A percentile compares a stretch with the other conserved stretches of the same genome.
phyloP scores from a whole-genome alignment of 176 grass and related monocot species.

The Raddia guianensis region DNA sequence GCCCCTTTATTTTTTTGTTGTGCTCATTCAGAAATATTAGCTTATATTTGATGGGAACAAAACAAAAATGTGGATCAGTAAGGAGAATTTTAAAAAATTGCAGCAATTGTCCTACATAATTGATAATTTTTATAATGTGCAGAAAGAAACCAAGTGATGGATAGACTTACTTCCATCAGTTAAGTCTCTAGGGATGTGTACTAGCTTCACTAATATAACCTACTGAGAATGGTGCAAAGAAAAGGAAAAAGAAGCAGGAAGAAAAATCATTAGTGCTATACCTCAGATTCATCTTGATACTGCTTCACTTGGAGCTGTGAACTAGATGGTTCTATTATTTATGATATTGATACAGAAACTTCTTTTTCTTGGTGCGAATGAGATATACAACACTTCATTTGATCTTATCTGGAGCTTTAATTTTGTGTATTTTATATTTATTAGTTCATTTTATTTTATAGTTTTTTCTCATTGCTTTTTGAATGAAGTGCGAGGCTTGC shows the following conservation, averaged over 20 bases:
- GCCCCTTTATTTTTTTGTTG: neutral
- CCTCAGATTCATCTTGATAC: conserved; percentile 2
- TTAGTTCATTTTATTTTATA: conserved; percentile 38
- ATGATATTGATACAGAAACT: neutral
- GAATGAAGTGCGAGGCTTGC: conserved; percentile 70
- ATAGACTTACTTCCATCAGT: neutral
- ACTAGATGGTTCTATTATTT: conserved; percentile 22
- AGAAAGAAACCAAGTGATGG: neutral
- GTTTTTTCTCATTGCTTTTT: conserved; percentile 27
- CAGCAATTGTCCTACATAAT: conserved; percentile 26
- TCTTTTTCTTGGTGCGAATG: neutral
- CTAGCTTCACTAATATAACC: conserved; percentile 22
- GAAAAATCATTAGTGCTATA: neutral
- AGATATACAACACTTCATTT: conserved; percentile 1
- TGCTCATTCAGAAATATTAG: conserved; percentile 22
- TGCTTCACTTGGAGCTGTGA: conserved; percentile 3
- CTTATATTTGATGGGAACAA: conserved; percentile 30
- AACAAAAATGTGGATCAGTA: neutral
- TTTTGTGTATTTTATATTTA: conserved; percentile 25
- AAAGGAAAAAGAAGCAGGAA: neutral
- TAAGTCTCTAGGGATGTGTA: neutral
- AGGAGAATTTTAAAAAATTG: neutral
- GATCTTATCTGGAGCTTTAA: conserved; percentile 24
- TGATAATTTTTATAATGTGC: conserved; percentile 4
- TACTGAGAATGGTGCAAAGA: neutral